Conservation (phyloP, 2,329 filamentous ascomycete genomes). For the Penicillium griseofulvum region DNA sequence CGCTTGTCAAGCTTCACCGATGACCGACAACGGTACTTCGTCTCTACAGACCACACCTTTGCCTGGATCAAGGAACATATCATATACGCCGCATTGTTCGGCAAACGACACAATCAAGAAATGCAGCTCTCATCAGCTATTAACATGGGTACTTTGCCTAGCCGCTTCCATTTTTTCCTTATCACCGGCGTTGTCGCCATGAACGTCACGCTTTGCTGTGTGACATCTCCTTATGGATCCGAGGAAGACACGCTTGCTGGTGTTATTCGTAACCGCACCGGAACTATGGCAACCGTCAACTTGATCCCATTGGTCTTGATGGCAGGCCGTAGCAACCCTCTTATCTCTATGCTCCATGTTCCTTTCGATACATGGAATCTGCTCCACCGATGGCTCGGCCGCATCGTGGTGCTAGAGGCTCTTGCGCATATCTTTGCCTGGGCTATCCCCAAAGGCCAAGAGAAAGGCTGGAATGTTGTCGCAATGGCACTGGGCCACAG, state of each 20-base stretch:
- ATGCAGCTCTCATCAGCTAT: slow-evolving; percentile 44
- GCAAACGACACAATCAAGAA: slow-evolving; percentile 46
- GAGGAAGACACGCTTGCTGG: slow-evolving; percentile 34
- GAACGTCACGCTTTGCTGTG: slow-evolving; percentile 52
- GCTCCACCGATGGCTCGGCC: slow-evolving; percentile 75
- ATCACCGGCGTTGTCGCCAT: slow-evolving; percentile 42
- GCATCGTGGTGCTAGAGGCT: slow-evolving; percentile 67
- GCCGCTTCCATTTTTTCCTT: slow-evolving; percentile 46
- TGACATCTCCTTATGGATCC: slow-evolving; percentile 43
- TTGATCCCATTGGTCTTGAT: slow-evolving; percentile 45
- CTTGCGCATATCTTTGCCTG: slow-evolving; percentile 70
- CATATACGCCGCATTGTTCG: slow-evolving; percentile 47
- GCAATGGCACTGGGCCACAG: slow-evolving; percentile 29
- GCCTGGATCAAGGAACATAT: slow-evolving; percentile 69
- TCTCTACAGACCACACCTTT: slow-evolving; percentile 55
- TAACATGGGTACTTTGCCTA: slow-evolving; percentile 48
- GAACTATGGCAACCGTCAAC: slow-evolving; percentile 45
- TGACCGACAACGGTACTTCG: slow-evolving; percentile 77
- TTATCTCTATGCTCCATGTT: slow-evolving; percentile 44
- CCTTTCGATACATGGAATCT: slow-evolving; percentile 51
- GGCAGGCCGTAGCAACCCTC: slow-evolving; percentile 45
- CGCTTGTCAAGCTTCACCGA: slow-evolving; percentile 73
- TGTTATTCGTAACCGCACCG: slow-evolving; percentile 45
- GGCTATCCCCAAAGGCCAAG: slow-evolving; percentile 64
- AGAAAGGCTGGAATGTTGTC: slow-evolving; percentile 39